Percentiles rank a stretch among this genome's conserved stretches.
These are phyloP conservation scores for Lachnellula arida DNA, from an alignment of 2,329 filamentous ascomycete genomes.

Conservation along the genomic window DNA sequence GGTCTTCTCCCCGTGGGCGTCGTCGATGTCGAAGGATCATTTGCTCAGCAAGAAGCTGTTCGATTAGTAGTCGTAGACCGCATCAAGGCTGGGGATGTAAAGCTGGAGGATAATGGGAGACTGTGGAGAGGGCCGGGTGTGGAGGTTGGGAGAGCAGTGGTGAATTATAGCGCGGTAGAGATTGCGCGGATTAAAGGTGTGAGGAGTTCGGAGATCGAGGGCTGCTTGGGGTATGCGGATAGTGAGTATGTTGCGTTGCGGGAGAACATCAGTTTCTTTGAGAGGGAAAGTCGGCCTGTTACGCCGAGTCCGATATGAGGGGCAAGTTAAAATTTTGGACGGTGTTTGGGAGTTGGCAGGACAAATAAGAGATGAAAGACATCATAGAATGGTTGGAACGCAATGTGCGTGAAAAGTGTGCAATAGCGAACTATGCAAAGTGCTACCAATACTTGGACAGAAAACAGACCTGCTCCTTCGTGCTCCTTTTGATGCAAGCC, in stretches of 20 bases:
- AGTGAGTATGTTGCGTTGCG: conserved; percentile 89
- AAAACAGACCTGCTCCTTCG: not conserved
- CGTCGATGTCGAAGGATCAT: conserved; percentile 80
- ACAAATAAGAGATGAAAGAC: not conserved
- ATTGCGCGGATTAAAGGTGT: conserved; percentile 80
- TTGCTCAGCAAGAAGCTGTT: conserved; percentile 90
- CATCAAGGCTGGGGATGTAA: conserved; percentile 3
- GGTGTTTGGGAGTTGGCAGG: not conserved
- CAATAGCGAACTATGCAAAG: not conserved
- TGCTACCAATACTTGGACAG: not conserved
- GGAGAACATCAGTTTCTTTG: conserved; percentile 73
- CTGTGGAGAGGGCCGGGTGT: conserved; percentile 47
- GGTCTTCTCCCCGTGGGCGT: conserved; percentile 89
- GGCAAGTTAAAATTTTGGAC: not conserved
- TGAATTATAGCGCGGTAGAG: conserved; percentile 88
- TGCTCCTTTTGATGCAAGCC: not conserved
- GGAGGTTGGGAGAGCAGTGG: conserved; percentile 83
- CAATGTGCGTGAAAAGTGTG: not conserved
- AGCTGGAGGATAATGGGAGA: conserved; percentile 32
- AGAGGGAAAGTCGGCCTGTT: conserved; percentile 28
- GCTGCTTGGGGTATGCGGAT: conserved; percentile 82
- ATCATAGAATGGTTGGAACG: not conserved
- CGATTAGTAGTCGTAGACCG: conserved; percentile 75
- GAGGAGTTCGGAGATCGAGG: conserved; percentile 75
- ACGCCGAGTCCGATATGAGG: conserved; percentile 23